Conservation (phyloP, 805 yeast genomes). For the Saccharomycopsis oosterbeekiorum region DNA sequence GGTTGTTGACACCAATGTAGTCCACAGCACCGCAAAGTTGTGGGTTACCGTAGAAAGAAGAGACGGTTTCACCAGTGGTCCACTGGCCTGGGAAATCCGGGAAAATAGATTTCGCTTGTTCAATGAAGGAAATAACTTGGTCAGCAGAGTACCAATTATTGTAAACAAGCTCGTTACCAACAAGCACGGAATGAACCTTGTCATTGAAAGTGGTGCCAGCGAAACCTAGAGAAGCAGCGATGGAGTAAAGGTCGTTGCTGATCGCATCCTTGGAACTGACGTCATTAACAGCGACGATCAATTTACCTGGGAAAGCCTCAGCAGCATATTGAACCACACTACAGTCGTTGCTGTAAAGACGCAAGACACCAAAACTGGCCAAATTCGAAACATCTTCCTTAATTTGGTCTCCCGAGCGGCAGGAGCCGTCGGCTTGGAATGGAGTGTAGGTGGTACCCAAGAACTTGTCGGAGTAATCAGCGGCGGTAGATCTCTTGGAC, state of each 20-base stretch:
- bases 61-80: slow-evolving; percentile 56
- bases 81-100: slow-evolving; percentile 42
- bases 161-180: slow-evolving; percentile 60
- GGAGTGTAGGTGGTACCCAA: slow-evolving; percentile 65
- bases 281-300: slow-evolving; percentile 53
- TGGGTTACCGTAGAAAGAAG: slow-evolving; percentile 46
- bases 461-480: slow-evolving; percentile 13
- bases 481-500: neutral
- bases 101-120: slow-evolving; percentile 37
- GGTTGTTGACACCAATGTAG: slow-evolving; percentile 57
- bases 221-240: slow-evolving; percentile 34
- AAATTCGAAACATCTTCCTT: slow-evolving; percentile 37
- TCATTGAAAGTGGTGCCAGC: slow-evolving; percentile 50
- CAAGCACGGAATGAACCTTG: slow-evolving; percentile 34
- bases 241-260: slow-evolving; percentile 19
- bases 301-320: slow-evolving; percentile 35
- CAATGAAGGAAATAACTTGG: slow-evolving; percentile 38
- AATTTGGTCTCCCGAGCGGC: slow-evolving; percentile 42
- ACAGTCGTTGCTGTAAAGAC: slow-evolving; percentile 59
- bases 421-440: slow-evolving; percentile 42
- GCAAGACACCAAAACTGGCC: slow-evolving; percentile 38
- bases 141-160: slow-evolving; percentile 37
- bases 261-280: slow-evolving; percentile 29
- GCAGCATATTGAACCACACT: slow-evolving; percentile 43
- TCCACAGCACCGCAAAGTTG: slow-evolving; percentile 47